Base-by-base conservation (phyloP, 148 eudicot genomes). In the Vaccinium darrowii region DNA sequence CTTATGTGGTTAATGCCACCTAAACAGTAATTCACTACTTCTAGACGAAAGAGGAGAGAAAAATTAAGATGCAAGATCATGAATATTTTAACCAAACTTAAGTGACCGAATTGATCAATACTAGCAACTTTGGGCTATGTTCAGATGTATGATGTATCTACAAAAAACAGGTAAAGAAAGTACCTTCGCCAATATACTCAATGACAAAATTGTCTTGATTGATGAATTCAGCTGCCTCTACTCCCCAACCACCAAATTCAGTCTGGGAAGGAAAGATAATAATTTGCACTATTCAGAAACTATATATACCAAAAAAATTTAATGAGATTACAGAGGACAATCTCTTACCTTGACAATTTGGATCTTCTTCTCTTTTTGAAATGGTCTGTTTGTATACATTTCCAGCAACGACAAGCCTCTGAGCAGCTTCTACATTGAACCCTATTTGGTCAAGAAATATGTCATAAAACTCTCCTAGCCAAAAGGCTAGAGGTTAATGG, bases 401-500 rank as follows among this genome's bases (percentile, higher is more conserved):
- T 93, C 94, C 6, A 93, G 91, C 99, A 96, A 80, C 49, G 89
- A 85, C 99, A 96, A 82, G 92, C 90, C 86, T 89, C 94, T 75
- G 98, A 96, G 89, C 99, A 96, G 89, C 98, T 94, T 83, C 94
- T 96, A 86, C 93, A 92, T 85, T 96, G 99, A 83, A 92, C 95
- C 94, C 99, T 96, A 86, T 83, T 39, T 43, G 73, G 86, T 77
- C 39, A 81, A 8, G 47, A 60, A 69, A 65, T 39, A 27, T 52
- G 11, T 52, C 15, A 72, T 23, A 21, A 82, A 2, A 67, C 43
- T 23, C 39, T n/a, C 65, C 18, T 21, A 81, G 5, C 84, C 21
- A 65, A 3, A 14, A 43, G 39, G 23, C 56, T 63, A n/a, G 39
- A 65, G 6, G 7, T 23, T n/a, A 23, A 81, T 47, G 76, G 19